These are phyloP conservation scores for Paramecium octaurelia DNA, from an alignment of 73 alveolate genomes.

Conservation along the genomic window DNA sequence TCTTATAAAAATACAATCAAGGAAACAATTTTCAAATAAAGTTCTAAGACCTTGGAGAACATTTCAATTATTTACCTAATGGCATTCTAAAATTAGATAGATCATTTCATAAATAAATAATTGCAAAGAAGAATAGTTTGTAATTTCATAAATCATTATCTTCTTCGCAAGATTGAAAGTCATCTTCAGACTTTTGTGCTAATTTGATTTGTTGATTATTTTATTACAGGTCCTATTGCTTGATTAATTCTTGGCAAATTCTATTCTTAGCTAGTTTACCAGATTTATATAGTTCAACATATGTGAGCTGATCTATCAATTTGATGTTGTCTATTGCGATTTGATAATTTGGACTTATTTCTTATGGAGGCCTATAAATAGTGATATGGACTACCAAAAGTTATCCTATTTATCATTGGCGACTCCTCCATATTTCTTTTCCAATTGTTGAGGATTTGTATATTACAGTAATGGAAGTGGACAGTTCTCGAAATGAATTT, in stretches of 20 bases:
- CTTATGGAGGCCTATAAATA: neutral
- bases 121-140: neutral
- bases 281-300: neutral
- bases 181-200: neutral
- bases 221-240: neutral
- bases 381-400: neutral
- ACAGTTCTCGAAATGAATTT: neutral
- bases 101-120: neutral
- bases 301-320: neutral
- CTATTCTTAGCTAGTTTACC: neutral
- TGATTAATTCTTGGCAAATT: neutral
- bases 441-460: constrained; percentile 23
- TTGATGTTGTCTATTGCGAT: neutral
- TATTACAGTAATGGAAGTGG: neutral
- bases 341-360: neutral
- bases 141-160: neutral
- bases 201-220: neutral
- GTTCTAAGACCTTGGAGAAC: neutral
- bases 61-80: neutral
- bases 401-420: neutral
- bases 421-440: constrained; percentile 52
- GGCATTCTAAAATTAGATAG: neutral
- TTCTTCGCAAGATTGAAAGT: neutral
- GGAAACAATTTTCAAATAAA: no score
- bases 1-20: no score